These are phyloP conservation scores for Biscogniauxia mediterranea DNA, from an alignment of 2,329 filamentous ascomycete species.

Conservation along the genomic window DNA sequence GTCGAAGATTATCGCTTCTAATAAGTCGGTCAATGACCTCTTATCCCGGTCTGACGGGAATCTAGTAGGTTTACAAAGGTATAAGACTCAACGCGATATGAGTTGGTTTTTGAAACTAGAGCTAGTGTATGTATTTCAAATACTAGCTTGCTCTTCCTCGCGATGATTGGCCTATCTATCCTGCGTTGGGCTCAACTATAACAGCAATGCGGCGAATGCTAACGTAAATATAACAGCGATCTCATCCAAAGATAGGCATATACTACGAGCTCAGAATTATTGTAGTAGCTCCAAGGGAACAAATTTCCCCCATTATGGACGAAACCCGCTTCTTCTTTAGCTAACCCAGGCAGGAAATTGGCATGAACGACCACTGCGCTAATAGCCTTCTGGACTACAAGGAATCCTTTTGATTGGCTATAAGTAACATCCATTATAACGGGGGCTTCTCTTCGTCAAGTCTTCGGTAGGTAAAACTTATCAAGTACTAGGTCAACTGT, in stretches of 20 bases:
- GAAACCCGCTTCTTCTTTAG: conserved; percentile 35
- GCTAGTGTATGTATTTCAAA: background rate
- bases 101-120: background rate
- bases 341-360: conserved; percentile 28
- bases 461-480: conserved; percentile 32
- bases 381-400: conserved; percentile 38
- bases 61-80: conserved; percentile 10
- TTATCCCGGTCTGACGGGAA: conserved; percentile 2
- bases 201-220: conserved; percentile 16
- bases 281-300: conserved; percentile 9
- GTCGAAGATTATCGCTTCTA: conserved; percentile 10
- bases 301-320: conserved; percentile 34
- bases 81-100: background rate
- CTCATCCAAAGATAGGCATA: background rate
- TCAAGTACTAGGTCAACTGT: no score
- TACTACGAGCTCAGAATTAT: background rate
- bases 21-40: conserved; percentile 11
- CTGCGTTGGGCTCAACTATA: conserved; percentile 31
- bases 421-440: conserved; percentile 15
- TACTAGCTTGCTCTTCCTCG: conserved; percentile 13
- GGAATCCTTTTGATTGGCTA: background rate
- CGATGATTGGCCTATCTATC: conserved; percentile 17
- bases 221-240: conserved; percentile 2
- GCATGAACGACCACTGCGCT: conserved; percentile 38
- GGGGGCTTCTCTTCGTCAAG: conserved; percentile 30